phyloP scores from a whole-genome alignment of 805 yeast species.

The Kuraishia floccosa region DNA sequence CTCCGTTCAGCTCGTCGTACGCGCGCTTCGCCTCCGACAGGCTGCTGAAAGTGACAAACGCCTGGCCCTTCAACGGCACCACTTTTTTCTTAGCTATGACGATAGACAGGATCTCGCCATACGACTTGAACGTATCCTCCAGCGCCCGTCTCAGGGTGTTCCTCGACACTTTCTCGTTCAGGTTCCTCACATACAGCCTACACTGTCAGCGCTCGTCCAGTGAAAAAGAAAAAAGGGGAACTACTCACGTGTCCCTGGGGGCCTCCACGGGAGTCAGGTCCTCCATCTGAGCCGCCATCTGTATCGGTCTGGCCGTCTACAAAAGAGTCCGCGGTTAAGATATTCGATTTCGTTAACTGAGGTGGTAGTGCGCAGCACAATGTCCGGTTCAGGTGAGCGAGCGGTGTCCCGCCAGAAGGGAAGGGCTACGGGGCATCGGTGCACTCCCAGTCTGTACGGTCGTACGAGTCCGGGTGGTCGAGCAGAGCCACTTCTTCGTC shows the following conservation, averaged over 20 bases:
- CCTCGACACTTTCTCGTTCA: constrained; percentile 57
- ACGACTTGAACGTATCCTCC: constrained; percentile 25
- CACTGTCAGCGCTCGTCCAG: too few species aligned
- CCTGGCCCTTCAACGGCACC: constrained; percentile 71
- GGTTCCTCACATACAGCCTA: constrained; percentile 51
- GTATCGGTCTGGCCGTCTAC: too few species aligned
- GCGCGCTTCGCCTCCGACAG: constrained; percentile 33
- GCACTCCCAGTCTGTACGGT: constrained; percentile 73
- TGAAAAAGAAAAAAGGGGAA: not conserved
- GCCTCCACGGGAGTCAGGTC: too few species aligned
- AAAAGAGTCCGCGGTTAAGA: too few species aligned
- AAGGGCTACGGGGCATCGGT: constrained; percentile 51
- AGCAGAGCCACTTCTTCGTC: constrained; percentile 26
- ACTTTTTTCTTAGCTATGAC: constrained; percentile 48
- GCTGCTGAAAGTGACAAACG: constrained; percentile 50
- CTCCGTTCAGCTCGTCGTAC: constrained; percentile 26
- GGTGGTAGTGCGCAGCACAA: too few species aligned
- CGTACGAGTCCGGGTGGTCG: constrained; percentile 45
- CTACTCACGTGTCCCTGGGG: constrained; percentile 1
- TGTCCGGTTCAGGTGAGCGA: too few species aligned
- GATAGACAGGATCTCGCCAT: constrained; percentile 29
- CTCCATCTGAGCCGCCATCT: too few species aligned
- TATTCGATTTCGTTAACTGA: too few species aligned
- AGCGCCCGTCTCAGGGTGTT: constrained; percentile 36
- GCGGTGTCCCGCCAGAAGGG: too few species aligned